phyloP scores from a whole-genome alignment of 106 monocot species.

The Dendrobium officinale region DNA sequence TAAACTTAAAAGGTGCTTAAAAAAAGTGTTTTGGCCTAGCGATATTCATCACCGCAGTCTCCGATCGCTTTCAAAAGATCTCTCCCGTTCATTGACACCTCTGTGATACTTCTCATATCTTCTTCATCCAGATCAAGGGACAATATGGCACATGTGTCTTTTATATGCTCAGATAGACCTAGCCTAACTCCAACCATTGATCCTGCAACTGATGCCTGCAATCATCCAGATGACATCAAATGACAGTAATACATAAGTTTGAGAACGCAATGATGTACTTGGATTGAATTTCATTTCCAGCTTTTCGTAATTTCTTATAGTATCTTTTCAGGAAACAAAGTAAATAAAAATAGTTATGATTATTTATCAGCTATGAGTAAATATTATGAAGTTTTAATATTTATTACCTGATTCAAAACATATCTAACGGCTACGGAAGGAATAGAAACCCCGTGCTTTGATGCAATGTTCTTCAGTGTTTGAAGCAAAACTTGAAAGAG shows the following conservation, averaged over 20 bases:
- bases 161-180: slow-evolving; percentile 76
- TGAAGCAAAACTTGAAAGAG: slow-evolving; percentile 77
- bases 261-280: too few relatives aligned
- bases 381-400: too few relatives aligned
- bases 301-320: too few relatives aligned
- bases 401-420: slow-evolving; percentile 75
- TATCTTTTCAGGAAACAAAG: too few relatives aligned
- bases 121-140: slow-evolving; percentile 73
- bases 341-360: too few relatives aligned
- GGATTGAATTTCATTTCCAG: too few relatives aligned
- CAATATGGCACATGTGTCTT: slow-evolving; percentile 69
- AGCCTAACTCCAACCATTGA: slow-evolving; percentile 97
- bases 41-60: slow-evolving; percentile 94
- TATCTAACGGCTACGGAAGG: slow-evolving; percentile 86
- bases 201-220: slow-evolving; percentile 77
- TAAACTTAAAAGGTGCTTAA: too few relatives aligned
- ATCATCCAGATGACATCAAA: slow-evolving; percentile 2
- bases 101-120: slow-evolving; percentile 54
- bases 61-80: slow-evolving; percentile 70
- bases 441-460: slow-evolving; percentile 74
- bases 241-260: too few relatives aligned
- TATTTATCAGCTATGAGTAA: too few relatives aligned
- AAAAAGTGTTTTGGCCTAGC: neutral
- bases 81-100: slow-evolving; percentile 65
- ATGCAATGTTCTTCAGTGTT: slow-evolving; percentile 61